A percentile compares a stretch with the other conserved stretches of the same genome.
These are phyloP conservation scores for Leucosporidium yakuticum DNA, from an alignment of 768 basidiomycete genomes.

Conservation along the genomic window DNA sequence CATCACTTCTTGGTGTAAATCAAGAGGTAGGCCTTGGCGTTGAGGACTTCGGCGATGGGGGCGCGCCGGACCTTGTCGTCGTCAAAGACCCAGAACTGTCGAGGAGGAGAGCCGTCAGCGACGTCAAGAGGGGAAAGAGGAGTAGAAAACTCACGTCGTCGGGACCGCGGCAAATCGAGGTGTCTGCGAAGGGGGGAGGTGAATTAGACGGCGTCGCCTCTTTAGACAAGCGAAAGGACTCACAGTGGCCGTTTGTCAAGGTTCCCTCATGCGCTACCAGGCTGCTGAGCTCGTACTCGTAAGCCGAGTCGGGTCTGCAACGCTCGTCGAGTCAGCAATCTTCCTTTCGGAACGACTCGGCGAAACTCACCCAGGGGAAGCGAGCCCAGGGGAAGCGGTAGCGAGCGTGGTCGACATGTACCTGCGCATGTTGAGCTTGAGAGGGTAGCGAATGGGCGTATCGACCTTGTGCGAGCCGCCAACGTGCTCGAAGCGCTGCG, in stretches of 20 bases:
- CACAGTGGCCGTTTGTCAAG: constrained; percentile 83
- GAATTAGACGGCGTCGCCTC: too few relatives aligned
- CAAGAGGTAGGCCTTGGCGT: constrained; percentile 30
- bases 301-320: constrained; percentile 54
- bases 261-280: constrained; percentile 93
- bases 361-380: background rate
- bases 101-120: constrained; percentile 1
- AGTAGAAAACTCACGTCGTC: constrained; percentile 61
- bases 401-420: background rate
- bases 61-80: constrained; percentile 63
- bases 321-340: too few relatives aligned
- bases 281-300: constrained; percentile 84
- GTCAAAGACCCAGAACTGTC: constrained; percentile 87
- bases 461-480: constrained; percentile 77
- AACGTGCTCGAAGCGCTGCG: constrained; percentile 86
- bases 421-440: constrained; percentile 77
- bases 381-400: background rate
- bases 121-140: background rate
- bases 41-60: constrained; percentile 17
- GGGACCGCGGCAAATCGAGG: constrained; percentile 58
- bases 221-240: constrained; percentile 50
- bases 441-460: constrained; percentile 71
- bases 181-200: too few relatives aligned
- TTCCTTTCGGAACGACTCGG: too few relatives aligned
- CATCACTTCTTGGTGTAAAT: constrained; percentile 16